Percentiles rank a stretch among this genome's conserved stretches.
Evolutionary conservation across 371 early-diverging fungal species (phyloP).

Genomic region (Zopfochytrium polystomum): DNA sequence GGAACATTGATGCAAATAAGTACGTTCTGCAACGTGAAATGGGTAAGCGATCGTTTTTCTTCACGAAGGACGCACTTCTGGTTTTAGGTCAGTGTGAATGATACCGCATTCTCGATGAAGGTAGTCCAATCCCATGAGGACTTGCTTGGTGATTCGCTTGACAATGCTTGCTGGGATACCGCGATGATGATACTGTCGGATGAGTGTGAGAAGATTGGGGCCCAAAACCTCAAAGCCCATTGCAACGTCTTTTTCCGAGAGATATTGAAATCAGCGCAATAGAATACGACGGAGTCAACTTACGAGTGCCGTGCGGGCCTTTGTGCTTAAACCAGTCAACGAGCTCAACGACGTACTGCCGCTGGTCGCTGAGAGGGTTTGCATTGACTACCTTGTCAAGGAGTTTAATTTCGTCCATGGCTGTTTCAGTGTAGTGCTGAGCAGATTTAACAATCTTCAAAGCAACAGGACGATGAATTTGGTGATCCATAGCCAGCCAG

Average conservation of each 20-base stretch:
- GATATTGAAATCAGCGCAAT: background rate
- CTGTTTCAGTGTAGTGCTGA: conserved; percentile 91
- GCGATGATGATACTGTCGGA: conserved; percentile 64
- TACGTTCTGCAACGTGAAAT: no score
- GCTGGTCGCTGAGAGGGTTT: conserved; percentile 57
- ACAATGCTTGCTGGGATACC: conserved; percentile 85
- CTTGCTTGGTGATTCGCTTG: conserved; percentile 79
- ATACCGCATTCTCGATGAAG: conserved; percentile 91
- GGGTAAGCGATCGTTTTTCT: no score
- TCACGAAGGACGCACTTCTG: no score
- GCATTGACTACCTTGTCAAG: conserved; percentile 69
- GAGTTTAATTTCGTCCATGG: conserved; percentile 91
- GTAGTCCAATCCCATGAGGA: conserved; percentile 87
- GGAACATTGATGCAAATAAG: no score
- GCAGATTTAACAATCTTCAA: conserved; percentile 96
- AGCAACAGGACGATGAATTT: conserved; percentile 74
- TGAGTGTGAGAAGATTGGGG: conserved; percentile 84
- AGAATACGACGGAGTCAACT: conserved; percentile 14
- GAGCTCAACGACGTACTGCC: conserved; percentile 74
- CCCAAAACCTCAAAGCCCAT: conserved; percentile 98
- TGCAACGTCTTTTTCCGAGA: conserved; percentile 73
- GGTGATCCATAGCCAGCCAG: conserved; percentile 82
- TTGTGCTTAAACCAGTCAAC: conserved; percentile 84
- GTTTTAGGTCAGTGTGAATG: conserved; percentile 98
- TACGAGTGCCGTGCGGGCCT: conserved; percentile 85